Conservation (phyloP, 352 stramenopile genomes). For the Globisporangium yorkense region DNA sequence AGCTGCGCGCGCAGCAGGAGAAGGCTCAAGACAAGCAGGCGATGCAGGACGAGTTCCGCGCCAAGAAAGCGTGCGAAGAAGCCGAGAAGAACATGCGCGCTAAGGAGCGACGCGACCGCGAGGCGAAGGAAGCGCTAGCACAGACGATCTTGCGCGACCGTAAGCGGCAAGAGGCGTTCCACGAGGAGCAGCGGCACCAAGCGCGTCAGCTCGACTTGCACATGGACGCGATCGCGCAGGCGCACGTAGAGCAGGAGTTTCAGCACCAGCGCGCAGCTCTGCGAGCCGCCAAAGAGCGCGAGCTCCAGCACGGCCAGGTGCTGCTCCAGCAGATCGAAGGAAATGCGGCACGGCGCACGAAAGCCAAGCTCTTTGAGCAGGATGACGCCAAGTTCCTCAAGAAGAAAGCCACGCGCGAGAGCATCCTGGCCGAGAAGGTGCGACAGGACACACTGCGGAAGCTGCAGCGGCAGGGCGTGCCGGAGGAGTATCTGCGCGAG, state of each 20-base stretch:
- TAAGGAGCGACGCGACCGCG: conserved; percentile 48
- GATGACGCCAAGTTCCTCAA: conserved; percentile 66
- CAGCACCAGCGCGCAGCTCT: conserved; percentile 25
- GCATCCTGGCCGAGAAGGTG: conserved; percentile 74
- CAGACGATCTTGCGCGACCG: conserved; percentile 48
- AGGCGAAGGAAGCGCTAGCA: conserved; percentile 30
- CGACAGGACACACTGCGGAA: conserved; percentile 46
- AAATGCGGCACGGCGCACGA: conserved; percentile 43
- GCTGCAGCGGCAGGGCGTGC: conserved; percentile 60
- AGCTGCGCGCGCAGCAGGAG: conserved; percentile 73
- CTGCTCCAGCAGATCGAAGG: conserved; percentile 51
- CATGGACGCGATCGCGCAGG: conserved; percentile 36
- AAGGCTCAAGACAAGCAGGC: conserved; percentile 76
- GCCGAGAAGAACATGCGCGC: conserved; percentile 44
- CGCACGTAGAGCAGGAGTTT: conserved; percentile 39
- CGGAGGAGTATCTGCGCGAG: conserved; percentile 62
- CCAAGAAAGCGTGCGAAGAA: conserved; percentile 70
- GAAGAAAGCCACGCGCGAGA: conserved; percentile 70
- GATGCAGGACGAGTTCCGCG: conserved; percentile 59
- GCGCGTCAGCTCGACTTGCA: conserved; percentile 31
- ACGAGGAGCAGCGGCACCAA: conserved; percentile 30
- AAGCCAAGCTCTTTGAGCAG: conserved; percentile 58
- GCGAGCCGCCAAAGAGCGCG: conserved; percentile 25
- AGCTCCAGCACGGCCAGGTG: conserved; percentile 28
- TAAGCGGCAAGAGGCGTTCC: conserved; percentile 54